A percentile compares a stretch with the other conserved stretches of the same genome.
Conservation (phyloP, 108 stramenopile genomes). For the Discostella pseudostelligera region DNA sequence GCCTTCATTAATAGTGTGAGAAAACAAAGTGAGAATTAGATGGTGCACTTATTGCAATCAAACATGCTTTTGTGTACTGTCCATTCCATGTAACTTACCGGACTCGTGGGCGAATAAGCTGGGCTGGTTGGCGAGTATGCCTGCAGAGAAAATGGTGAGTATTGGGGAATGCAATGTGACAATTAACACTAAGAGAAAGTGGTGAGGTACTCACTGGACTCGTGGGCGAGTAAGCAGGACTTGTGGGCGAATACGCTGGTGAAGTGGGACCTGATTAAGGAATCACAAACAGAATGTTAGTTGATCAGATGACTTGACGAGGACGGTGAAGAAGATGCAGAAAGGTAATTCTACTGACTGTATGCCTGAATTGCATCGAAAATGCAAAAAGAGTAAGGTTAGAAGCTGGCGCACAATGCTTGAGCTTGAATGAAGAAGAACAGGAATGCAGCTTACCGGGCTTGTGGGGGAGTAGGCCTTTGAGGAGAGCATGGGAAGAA, state of each 20-base stretch:
- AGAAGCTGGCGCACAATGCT: neutral
- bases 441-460: slow-evolving; percentile 43
- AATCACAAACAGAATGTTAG: no score
- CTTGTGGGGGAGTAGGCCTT: slow-evolving; percentile 65
- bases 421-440: neutral
- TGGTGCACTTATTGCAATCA: slow-evolving; percentile 8
- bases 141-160: slow-evolving; percentile 48
- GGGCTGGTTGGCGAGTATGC: slow-evolving; percentile 83
- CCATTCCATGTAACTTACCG: slow-evolving; percentile 49
- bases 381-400: neutral
- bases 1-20: slow-evolving; percentile 51
- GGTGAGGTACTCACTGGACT: slow-evolving; percentile 64
- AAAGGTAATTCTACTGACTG: no score
- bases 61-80: no score
- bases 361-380: no score
- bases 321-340: no score
- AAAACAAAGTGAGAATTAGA: slow-evolving; percentile 27
- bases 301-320: no score
- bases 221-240: slow-evolving; percentile 85
- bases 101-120: slow-evolving; percentile 66
- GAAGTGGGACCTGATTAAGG: neutral
- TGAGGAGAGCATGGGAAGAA: slow-evolving; percentile 36
- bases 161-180: slow-evolving; percentile 22
- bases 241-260: slow-evolving; percentile 73
- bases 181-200: slow-evolving; percentile 3